These are phyloP conservation scores for Phytophthora pinifolia DNA, from an alignment of 352 stramenopile species.

Conservation along the genomic window DNA sequence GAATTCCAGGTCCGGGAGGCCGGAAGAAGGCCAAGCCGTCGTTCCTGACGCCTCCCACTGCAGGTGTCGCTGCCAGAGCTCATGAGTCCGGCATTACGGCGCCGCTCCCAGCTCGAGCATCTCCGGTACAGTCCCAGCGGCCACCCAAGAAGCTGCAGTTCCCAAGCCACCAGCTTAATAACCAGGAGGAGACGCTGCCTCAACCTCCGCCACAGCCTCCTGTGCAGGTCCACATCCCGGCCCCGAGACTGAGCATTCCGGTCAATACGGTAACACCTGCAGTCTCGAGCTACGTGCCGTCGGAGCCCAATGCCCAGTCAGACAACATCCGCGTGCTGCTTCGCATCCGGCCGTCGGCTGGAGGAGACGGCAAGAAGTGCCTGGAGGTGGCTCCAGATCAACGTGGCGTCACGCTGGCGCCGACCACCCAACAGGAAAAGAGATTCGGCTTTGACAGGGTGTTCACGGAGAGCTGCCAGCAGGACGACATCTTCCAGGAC, in stretches of 20 bases:
- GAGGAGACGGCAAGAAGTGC: conserved; percentile 40
- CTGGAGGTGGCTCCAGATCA: conserved; percentile 60
- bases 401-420: conserved; percentile 61
- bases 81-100: conserved; percentile 5
- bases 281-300: conserved; percentile 13
- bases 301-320: conserved; percentile 14
- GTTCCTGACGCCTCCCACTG: conserved; percentile 23
- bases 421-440: conserved; percentile 68
- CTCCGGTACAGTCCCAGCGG: conserved; percentile 17
- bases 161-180: conserved; percentile 11
- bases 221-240: conserved; percentile 2
- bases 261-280: background rate
- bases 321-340: conserved; percentile 79
- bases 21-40: conserved; percentile 23
- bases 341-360: conserved; percentile 43
- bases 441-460: conserved; percentile 86
- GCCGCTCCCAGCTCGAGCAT: conserved; percentile 2
- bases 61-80: conserved; percentile 12
- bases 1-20: conserved; percentile 24
- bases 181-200: conserved; percentile 9
- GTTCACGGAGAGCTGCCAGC: conserved; percentile 62
- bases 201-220: background rate
- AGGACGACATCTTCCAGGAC: conserved; percentile 83
- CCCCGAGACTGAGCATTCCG: background rate
- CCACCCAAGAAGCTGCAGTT: conserved; percentile 27